Evolutionary conservation across 208 protist genomes (phyloP), one percentile per base, ranked within the genome.

Genomic region (Acanthamoeba healyi): DNA sequence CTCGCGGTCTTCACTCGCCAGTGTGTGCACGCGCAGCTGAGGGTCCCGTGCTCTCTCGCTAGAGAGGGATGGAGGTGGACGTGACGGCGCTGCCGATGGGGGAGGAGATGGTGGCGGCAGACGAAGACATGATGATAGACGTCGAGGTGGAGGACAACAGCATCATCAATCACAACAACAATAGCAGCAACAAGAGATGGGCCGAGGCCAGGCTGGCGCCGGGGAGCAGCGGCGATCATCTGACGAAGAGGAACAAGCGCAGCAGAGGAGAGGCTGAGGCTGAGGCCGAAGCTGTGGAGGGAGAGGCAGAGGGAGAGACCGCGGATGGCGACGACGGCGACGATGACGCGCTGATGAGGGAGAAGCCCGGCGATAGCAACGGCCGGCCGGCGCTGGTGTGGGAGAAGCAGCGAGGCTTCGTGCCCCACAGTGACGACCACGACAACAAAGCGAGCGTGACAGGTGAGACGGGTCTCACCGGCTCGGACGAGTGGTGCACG

Each of bases 241-340:
- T 74, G 65, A 5, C 26, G 7, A 74, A 74, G 65, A 40, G n/a
- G 34, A 74, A 74, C 65, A 74, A 74, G 65, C 65, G 65, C 36
- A 70, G n/a, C 32, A 17, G 1, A 4, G 61, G 36, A 56, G 51
- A 56, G n/a, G n/a, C n/a, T n/a, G n/a, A n/a, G n/a, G n/a, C n/a
- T n/a, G n/a, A n/a, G n/a, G n/a, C n/a, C n/a, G n/a, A n/a, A n/a
- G n/a, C n/a, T n/a, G n/a, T n/a, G n/a, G n/a, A n/a, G n/a, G n/a
- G n/a, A n/a, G 51, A 56, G 15, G 15, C 10, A 56, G 10, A 17
- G 51, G 15, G 10, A 56, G 51, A 4, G 44, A 12, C 44, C 7
- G 4, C 4, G 44, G 7, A 49, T 15, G 7, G 44, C 56, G 24
- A 32, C 56, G 56, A 26, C 24, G 17, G 24, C 44, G 12, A 49